These are phyloP conservation scores for Davidsoniella virescens DNA, from an alignment of 2,329 filamentous ascomycete species.

Conservation along the genomic window DNA sequence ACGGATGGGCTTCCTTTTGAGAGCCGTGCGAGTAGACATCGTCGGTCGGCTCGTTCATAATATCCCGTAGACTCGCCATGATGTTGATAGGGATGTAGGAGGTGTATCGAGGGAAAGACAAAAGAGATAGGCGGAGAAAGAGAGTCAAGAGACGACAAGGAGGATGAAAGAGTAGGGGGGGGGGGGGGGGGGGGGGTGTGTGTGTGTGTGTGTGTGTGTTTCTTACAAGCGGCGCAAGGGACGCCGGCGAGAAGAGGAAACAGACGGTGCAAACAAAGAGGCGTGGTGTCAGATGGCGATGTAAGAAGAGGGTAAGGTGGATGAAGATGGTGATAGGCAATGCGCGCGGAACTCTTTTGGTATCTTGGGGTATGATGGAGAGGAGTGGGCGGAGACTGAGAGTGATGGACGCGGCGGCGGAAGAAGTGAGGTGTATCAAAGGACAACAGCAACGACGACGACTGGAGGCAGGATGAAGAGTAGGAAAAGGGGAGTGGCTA, in stretches of 20 bases:
- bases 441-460: background rate
- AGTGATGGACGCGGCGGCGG: too few species aligned
- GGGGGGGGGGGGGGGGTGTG: background rate
- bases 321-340: too few species aligned
- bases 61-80: slow-evolving; percentile 12
- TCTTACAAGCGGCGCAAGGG: background rate
- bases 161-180: background rate
- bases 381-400: too few species aligned
- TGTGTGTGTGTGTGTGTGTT: too few species aligned
- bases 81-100: background rate
- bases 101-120: slow-evolving; percentile 2
- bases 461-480: too few species aligned
- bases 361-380: too few species aligned
- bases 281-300: slow-evolving; percentile 3
- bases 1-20: slow-evolving; percentile 11
- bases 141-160: background rate
- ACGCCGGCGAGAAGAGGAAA: background rate
- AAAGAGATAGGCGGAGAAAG: background rate
- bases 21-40: slow-evolving; percentile 6
- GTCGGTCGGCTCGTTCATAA: slow-evolving; percentile 9
- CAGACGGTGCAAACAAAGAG: background rate
- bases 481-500: too few species aligned
- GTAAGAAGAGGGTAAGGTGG: too few species aligned
- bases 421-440: background rate
- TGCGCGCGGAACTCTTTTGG: too few species aligned